These are phyloP conservation scores for Amesomyces nigricolor DNA, from an alignment of 2,329 filamentous ascomycete species.

Conservation along the genomic window DNA sequence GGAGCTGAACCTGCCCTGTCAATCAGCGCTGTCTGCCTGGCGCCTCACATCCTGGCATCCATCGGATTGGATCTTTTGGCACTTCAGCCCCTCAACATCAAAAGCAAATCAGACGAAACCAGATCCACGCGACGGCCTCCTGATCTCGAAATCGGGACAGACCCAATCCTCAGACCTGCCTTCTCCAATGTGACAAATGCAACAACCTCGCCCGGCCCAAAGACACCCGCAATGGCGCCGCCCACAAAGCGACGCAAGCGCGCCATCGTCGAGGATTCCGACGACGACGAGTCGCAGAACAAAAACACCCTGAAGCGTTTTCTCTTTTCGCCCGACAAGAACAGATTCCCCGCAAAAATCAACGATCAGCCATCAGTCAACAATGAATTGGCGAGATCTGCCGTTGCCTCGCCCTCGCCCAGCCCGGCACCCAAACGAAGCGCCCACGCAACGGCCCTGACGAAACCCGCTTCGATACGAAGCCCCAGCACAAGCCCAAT, in stretches of 20 bases:
- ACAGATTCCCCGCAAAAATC: constrained; percentile 11
- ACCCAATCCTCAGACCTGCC: too few species aligned
- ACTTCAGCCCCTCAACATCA: too few species aligned
- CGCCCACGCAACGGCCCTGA: constrained; percentile 22
- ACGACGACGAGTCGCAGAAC: constrained; percentile 14
- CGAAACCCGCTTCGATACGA: constrained; percentile 21
- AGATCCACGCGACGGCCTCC: too few species aligned
- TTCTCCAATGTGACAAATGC: constrained; percentile 19
- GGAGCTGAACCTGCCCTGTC: too few species aligned
- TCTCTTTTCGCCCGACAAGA: constrained; percentile 45
- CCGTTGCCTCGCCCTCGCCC: constrained; percentile 32
- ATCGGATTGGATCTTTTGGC: too few species aligned
- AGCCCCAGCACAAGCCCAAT: constrained; percentile 44
- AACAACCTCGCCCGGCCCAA: constrained; percentile 6
- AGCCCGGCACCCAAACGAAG: constrained; percentile 37
- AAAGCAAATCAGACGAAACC: too few species aligned
- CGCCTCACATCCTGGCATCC: too few species aligned
- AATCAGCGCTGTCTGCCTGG: too few species aligned
- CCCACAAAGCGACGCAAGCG: constrained; percentile 41
- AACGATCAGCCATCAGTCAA: not conserved
- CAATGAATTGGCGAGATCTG: not conserved
- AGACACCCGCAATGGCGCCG: constrained; percentile 45
- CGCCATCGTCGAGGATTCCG: constrained; percentile 23
- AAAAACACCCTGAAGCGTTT: constrained; percentile 48
- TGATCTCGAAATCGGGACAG: not conserved